Evolutionary conservation across 163 green algal genomes (phyloP).

Genomic region (Trebouxia gelatinosa): DNA sequence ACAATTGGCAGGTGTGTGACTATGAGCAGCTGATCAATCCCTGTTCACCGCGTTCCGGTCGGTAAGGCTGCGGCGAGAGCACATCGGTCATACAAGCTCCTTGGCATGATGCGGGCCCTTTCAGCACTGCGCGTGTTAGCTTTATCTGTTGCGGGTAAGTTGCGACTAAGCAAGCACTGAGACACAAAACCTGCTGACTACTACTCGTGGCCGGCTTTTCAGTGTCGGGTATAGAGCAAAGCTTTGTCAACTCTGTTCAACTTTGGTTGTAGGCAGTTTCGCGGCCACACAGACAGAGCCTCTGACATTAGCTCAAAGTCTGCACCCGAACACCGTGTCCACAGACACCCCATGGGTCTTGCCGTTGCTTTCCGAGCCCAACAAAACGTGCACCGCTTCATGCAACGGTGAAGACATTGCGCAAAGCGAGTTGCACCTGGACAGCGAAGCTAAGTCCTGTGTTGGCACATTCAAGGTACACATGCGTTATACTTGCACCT

Average conservation of each 20-base stretch:
- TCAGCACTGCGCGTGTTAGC: no score
- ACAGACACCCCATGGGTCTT: not conserved
- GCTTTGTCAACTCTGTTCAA: no score
- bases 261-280: not conserved
- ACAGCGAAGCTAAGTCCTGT: slow-evolving; percentile 1
- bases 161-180: not conserved
- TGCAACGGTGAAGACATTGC: not conserved
- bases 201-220: not conserved
- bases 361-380: not conserved
- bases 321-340: not conserved
- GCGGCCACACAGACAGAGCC: not conserved
- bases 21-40: no score
- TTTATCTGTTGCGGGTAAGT: no score
- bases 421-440: not conserved
- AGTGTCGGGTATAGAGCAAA: not conserved
- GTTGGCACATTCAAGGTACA: slow-evolving; percentile 12
- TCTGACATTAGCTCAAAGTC: not conserved
- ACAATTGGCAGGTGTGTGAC: no score
- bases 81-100: no score
- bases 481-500: not conserved
- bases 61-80: no score
- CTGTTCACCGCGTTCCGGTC: no score
- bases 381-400: not conserved
- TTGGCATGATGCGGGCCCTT: no score
- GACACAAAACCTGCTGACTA: no score